Base-by-base conservation (phyloP, 139 green algal genomes). In the Chlorella sorokiniana region DNA sequence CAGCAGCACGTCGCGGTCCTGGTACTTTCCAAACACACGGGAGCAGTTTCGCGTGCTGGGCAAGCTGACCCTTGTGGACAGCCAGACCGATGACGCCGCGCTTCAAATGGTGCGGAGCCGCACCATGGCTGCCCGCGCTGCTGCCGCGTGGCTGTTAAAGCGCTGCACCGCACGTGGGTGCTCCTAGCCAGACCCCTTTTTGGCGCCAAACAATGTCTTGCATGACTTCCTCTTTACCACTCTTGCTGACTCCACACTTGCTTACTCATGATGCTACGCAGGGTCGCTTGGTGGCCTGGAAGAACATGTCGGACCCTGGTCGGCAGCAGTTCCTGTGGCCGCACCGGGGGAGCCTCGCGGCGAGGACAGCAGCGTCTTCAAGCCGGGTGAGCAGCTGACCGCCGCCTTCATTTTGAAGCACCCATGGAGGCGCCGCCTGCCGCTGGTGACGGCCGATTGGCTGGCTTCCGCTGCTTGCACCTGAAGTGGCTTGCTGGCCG, bases 11-110 rank as follows among this genome's bases (percentile, higher is more conserved):
- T 75, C 68, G 29, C 68, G 25, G 42, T 75, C 84, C 48, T 97
- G 93, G 93, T 97, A 97, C 81, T 92, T 97, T 38, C 84, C 92
- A 37, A 83, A 78, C 29, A 88, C 85, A 4, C 74, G 91, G 1
- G 91, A 95, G 73, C 92, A 96, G 83, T 95, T 92, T 61, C 81
- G 93, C 1, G 42, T 97, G 7, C 69, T 70, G 27, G 93, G 92
- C 48, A 68, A 79, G 25, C 76, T 96, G 5, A 82, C 42, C 0
- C 72, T 96, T 0, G 74, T 96, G 1, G 68, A 73, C 31, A 44
- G 61, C 10, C 78, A 83, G 4, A 31, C 88, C 9, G n/a, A 20
- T 1, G 84, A 92, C 52, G 65, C 76, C 8, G 62, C 48, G 35
- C 40, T 91, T 52, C 80, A 78, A 33, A 22, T 84, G 86, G 88